Evolutionary conservation across 192 early-diverging fungal species (phyloP).

Genomic region (Coemansia interrupta): DNA sequence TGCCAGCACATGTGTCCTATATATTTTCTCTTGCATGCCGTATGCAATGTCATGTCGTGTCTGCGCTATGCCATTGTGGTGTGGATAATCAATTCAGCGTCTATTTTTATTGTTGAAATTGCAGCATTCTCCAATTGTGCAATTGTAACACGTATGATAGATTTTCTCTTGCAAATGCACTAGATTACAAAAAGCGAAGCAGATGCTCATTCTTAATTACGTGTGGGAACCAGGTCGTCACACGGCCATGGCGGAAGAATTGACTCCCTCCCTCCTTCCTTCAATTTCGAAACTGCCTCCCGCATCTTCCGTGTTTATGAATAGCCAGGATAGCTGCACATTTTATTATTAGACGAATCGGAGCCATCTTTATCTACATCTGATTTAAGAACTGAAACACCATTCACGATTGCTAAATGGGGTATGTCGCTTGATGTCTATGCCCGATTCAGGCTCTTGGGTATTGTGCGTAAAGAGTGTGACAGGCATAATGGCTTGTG

Average conservation of each 20-base stretch:
- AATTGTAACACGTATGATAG: neutral
- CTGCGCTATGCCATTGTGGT: neutral
- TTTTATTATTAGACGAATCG: conserved; percentile 1
- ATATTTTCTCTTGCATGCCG: neutral
- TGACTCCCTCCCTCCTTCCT: neutral
- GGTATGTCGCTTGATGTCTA: neutral
- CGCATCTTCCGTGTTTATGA: neutral
- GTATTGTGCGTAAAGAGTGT: neutral
- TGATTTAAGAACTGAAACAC: neutral
- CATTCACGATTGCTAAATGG: neutral
- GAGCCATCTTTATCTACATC: neutral
- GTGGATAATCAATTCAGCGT: neutral
- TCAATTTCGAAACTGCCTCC: neutral
- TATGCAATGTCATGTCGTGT: neutral
- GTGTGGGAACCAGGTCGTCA: no score
- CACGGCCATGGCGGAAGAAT: no score
- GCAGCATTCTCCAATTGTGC: neutral
- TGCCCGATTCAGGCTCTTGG: neutral
- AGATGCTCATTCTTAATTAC: neutral
- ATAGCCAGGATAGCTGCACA: neutral
- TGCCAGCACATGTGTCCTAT: neutral
- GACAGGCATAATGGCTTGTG: conserved; percentile 1
- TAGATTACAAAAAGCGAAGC: neutral
- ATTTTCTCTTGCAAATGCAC: neutral
- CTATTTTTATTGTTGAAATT: no score